phyloP scores from a whole-genome alignment of 2,329 filamentous ascomycete species.

The Cordyceps farinosa region DNA sequence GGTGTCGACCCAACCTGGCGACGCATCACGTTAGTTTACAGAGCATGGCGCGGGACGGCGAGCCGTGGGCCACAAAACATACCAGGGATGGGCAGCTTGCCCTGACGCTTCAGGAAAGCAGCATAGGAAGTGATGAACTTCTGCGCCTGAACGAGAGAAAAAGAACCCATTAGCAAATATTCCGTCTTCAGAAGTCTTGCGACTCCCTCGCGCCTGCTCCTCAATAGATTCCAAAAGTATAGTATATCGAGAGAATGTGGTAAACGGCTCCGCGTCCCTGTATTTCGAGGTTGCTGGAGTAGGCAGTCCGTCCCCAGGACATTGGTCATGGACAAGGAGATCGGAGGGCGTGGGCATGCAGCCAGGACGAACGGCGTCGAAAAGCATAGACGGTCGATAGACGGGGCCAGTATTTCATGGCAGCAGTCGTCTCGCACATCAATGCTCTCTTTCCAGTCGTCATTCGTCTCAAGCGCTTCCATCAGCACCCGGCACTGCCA shows the following conservation, averaged over 20 bases:
- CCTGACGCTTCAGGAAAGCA: conserved; percentile 89
- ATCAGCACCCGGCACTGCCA: conserved; percentile 8
- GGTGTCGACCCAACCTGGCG: conserved; percentile 92
- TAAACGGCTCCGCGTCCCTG: conserved; percentile 8
- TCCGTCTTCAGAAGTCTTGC: conserved; percentile 72
- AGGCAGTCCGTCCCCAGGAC: conserved; percentile 15
- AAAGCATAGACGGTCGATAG: background rate
- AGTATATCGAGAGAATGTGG: background rate
- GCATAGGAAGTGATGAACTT: conserved; percentile 86
- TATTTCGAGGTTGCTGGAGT: conserved; percentile 4
- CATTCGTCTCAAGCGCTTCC: background rate
- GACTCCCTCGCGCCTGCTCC: conserved; percentile 71
- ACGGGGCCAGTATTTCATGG: conserved; percentile 4
- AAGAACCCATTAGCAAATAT: conserved; percentile 63
- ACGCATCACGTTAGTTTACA: background rate
- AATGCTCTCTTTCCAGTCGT: background rate
- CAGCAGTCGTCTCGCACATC: background rate
- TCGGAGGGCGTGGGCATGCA: conserved; percentile 3
- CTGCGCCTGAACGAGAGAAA: conserved; percentile 59
- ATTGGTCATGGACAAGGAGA: conserved; percentile 16
- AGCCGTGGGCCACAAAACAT: conserved; percentile 37
- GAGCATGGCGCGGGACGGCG: background rate
- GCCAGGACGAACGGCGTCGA: background rate
- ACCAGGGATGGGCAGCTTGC: conserved; percentile 89
- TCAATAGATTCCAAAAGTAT: conserved; percentile 20